Conservation (phyloP, 208 protist species). For the Wallacemonas sp. region DNA sequence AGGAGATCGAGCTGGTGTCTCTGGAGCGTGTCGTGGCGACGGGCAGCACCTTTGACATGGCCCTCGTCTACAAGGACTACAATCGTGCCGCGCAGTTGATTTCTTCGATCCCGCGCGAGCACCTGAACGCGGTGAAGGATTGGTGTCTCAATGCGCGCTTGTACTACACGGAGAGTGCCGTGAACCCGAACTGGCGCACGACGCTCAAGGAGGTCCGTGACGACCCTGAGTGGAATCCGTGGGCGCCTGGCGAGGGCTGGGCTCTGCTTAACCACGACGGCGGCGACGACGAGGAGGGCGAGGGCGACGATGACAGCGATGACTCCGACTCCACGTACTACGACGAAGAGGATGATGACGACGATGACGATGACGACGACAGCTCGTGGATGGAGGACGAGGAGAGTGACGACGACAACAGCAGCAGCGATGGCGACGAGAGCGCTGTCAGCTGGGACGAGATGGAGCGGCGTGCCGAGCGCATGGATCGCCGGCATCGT, state of each 20-base stretch:
- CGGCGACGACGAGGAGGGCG: slow-evolving; percentile 90
- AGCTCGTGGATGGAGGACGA: slow-evolving; percentile 84
- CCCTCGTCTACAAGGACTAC: slow-evolving; percentile 98
- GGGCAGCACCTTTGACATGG: slow-evolving; percentile 96
- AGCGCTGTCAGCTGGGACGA: slow-evolving; percentile 85
- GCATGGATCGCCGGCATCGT: slow-evolving; percentile 61
- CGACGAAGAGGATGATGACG: slow-evolving; percentile 78
- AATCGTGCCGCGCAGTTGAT: slow-evolving; percentile 69
- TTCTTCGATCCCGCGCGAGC: slow-evolving; percentile 51
- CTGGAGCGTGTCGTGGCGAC: slow-evolving; percentile 93
- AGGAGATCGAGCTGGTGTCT: slow-evolving; percentile 95
- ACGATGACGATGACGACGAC: slow-evolving; percentile 49
- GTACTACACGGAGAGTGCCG: slow-evolving; percentile 84
- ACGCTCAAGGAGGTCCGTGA: slow-evolving; percentile 86
- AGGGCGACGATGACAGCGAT: slow-evolving; percentile 60
- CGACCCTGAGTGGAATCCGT: slow-evolving; percentile 88
- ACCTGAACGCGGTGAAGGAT: slow-evolving; percentile 76
- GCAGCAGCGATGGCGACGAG: slow-evolving; percentile 50
- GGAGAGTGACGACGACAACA: slow-evolving; percentile 51
- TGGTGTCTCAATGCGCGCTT: slow-evolving; percentile 77
- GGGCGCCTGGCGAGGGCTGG: slow-evolving; percentile 69
- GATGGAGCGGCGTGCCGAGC: slow-evolving; percentile 78
- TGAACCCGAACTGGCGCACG: slow-evolving; percentile 82
- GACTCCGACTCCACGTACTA: slow-evolving; percentile 83
- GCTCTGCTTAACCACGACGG: slow-evolving; percentile 66